phyloP scores from a whole-genome alignment of 495 filamentous ascomycete genomes.

The Pseudomonodictys pantanalensis region DNA sequence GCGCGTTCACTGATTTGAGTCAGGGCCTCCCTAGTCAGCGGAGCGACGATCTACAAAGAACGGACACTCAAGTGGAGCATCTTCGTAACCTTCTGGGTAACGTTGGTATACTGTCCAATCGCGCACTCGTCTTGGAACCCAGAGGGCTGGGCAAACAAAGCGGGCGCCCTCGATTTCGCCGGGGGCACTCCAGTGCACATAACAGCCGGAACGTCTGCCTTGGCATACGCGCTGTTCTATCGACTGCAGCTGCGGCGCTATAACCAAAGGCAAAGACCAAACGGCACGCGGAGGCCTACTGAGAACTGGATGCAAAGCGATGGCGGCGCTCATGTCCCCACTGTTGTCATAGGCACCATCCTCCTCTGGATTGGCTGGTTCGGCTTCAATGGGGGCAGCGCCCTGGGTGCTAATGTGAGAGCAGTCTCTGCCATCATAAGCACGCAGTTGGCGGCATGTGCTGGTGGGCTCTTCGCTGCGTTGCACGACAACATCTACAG shows the following conservation, averaged over 20 bases:
- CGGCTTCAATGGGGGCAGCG: constrained; percentile 8
- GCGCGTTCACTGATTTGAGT: not conserved
- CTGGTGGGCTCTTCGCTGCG: not conserved
- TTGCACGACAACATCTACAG: not conserved
- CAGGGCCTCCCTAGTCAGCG: constrained; percentile 4
- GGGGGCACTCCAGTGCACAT: not conserved
- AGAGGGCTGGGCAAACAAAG: not conserved
- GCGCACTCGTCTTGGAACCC: not conserved
- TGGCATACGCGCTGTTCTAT: constrained; percentile 1
- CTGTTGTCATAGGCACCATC: constrained; percentile 2
- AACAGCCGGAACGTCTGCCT: not conserved
- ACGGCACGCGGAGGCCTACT: not conserved
- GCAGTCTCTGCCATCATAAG: constrained; percentile 2
- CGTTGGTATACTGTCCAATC: not conserved
- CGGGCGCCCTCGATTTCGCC: not conserved
- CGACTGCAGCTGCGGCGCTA: not conserved
- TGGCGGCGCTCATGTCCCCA: not conserved
- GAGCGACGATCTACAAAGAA: not conserved
- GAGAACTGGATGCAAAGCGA: not conserved
- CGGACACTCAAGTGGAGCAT: not conserved
- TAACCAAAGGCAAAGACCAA: not conserved
- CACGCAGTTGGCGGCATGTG: constrained; percentile 2
- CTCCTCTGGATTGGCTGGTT: constrained; percentile 10
- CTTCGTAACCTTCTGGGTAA: not conserved
- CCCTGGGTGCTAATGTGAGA: constrained; percentile 5